Percentiles rank a stretch among this genome's conserved stretches.
These are phyloP conservation scores for Fusarium luffae DNA, from an alignment of 2,329 filamentous ascomycete genomes.

Conservation along the genomic window DNA sequence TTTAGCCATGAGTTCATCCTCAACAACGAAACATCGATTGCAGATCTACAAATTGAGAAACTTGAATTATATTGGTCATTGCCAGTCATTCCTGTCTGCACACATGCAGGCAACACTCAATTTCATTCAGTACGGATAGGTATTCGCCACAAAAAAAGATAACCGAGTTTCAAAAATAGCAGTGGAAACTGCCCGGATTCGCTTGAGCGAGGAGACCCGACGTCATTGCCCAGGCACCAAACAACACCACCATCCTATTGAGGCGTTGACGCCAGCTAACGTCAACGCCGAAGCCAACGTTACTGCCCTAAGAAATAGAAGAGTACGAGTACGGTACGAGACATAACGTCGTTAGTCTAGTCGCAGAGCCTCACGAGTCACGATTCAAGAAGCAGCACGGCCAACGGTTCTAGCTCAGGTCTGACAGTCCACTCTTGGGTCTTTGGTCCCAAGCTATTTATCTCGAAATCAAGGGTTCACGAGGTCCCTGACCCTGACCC, in stretches of 20 bases:
- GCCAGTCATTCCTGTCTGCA: constrained; percentile 5
- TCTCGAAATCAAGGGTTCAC: constrained; percentile 28
- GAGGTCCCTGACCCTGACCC: constrained; percentile 29
- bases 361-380: constrained; percentile 45
- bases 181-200: constrained; percentile 2
- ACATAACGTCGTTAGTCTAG: constrained; percentile 10
- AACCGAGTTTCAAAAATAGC: constrained; percentile 26
- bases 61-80: constrained; percentile 10
- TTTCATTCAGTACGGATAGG: background rate
- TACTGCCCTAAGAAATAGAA: constrained; percentile 4
- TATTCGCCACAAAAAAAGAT: constrained; percentile 37
- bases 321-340: background rate
- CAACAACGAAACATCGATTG: background rate
- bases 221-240: constrained; percentile 39
- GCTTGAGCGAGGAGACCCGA: constrained; percentile 15
- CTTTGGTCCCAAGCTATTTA: constrained; percentile 14
- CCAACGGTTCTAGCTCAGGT: constrained; percentile 27
- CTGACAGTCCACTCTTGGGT: constrained; percentile 20
- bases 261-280: background rate
- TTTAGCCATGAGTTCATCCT: background rate
- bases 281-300: constrained; percentile 22
- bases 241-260: constrained; percentile 10
- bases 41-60: background rate
- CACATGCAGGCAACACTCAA: background rate
- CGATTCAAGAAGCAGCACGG: constrained; percentile 31